Evolutionary conservation across 306 rosid genomes (phyloP), one percentile per base, ranked within the genome.

Genomic region (Alnus glutinosa): DNA sequence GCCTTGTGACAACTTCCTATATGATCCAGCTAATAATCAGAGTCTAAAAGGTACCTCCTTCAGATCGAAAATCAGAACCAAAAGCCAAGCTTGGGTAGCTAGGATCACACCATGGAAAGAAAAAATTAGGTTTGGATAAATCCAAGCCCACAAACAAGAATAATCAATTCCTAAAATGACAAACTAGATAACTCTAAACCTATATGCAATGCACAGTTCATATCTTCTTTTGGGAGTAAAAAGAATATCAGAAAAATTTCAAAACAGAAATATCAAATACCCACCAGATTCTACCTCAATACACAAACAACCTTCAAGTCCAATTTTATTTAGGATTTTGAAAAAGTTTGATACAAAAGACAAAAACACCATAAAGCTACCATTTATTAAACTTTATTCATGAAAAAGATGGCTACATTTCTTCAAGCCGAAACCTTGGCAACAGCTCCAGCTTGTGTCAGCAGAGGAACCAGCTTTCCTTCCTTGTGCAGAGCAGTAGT

Each of bases 401-500:
- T 12, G 0, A 1, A 14, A 7, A 30, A 34, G 9, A 32, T 6
- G 61, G 57, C 37, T 5, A 13, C 44, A 19, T 55, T 49, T 67
- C 73, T 74, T 78, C 18, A 88, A 23, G 89, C 76, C 77, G 93
- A 16, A 37, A 87, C 4, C 51, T 59, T 37, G n/a, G 86, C 71
- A 79, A 80, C 46, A 50, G 90, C 97, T 82, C 94, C 97, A 36
- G 92, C 96, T 63, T 89, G 79, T 28, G 89, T 79, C 75, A 95
- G 83, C 68, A 93, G 83, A 71, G 98, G 85, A 10, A 91, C 74
- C 88, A 95, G 84, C 83, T 91, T 86, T 71, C 96, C 98, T 70
- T 89, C 85, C 46, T 55, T 57, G 82, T 93, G 84, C 83, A 93
- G 39, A 4, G 52, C 86, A 10, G 69, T 78, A 18, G 98, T 93